Percentiles rank a stretch among this genome's conserved stretches.
phyloP scores from a whole-genome alignment of 345 rosid species.

The Brassica nigra region DNA sequence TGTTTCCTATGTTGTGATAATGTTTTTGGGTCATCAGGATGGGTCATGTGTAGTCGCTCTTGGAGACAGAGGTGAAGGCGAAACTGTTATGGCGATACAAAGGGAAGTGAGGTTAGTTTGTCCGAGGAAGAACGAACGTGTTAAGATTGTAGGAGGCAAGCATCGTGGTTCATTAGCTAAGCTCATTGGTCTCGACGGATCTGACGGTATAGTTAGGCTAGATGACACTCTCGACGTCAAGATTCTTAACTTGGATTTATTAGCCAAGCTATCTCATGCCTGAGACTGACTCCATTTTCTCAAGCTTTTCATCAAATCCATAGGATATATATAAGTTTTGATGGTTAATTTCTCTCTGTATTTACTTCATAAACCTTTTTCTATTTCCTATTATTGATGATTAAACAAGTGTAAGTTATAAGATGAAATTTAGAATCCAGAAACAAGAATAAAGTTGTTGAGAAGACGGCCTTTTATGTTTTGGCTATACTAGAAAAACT shows the following conservation, averaged over 20 bases:
- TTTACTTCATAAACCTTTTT: neutral
- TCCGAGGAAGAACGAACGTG: conserved; percentile 75
- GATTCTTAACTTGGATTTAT: neutral
- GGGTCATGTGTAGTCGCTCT: conserved; percentile 68
- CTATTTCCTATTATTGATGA: neutral
- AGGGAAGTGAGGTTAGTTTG: conserved; percentile 56
- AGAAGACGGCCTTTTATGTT: neutral
- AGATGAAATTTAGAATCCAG: neutral
- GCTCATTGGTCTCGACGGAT: conserved; percentile 77
- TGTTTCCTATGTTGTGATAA: neutral
- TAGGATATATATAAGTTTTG: neutral
- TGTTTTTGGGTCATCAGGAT: conserved; percentile 52
- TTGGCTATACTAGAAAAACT: neutral
- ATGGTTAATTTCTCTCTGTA: neutral
- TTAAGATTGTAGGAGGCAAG: conserved; percentile 77
- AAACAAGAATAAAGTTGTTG: neutral
- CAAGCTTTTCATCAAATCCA: neutral
- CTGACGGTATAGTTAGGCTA: conserved; percentile 62
- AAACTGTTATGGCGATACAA: conserved; percentile 44
- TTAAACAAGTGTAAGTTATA: neutral
- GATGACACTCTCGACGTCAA: neutral
- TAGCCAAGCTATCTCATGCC: neutral
- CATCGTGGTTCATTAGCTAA: conserved; percentile 71
- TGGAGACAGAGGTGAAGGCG: conserved; percentile 59
- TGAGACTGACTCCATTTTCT: neutral